Percentiles rank a stretch among this genome's conserved stretches.
These are phyloP conservation scores for Penicillium sumatraense DNA, from an alignment of 2,329 filamentous ascomycete species.

Conservation along the genomic window DNA sequence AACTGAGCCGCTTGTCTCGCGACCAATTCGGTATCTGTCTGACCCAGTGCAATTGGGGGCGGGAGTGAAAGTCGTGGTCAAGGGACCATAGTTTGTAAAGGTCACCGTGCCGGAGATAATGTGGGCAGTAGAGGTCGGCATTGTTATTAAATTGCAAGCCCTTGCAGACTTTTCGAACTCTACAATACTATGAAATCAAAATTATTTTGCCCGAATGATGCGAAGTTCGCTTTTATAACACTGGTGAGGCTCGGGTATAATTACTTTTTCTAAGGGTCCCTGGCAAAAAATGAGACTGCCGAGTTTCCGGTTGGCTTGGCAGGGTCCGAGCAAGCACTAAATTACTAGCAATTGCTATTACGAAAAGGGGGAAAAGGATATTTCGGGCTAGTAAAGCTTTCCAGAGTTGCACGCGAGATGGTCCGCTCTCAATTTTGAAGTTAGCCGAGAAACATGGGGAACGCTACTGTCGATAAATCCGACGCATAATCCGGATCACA, in stretches of 20 bases:
- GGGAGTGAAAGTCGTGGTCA: constrained; percentile 16
- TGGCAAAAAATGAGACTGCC: neutral
- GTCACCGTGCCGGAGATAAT: neutral
- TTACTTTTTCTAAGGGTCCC: neutral
- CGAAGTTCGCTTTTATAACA: neutral
- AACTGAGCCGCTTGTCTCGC: neutral
- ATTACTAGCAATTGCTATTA: neutral
- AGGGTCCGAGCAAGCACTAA: neutral
- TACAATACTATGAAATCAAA: neutral
- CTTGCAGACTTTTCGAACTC: neutral
- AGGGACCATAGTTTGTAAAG: constrained; percentile 11
- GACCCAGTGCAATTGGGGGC: constrained; percentile 5
- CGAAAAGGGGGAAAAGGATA: too few species aligned
- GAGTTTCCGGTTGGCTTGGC: neutral
- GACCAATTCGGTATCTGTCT: neutral
- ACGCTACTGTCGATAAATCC: too few species aligned
- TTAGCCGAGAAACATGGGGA: too few species aligned
- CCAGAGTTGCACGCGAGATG: neutral
- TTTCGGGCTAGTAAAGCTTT: neutral
- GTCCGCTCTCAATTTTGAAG: too few species aligned
- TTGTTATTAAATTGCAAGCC: neutral
- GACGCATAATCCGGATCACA: too few species aligned
- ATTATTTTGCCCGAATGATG: neutral
- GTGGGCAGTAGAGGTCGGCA: neutral
- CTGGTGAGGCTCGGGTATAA: too few species aligned